These are phyloP conservation scores for Nemania diffusa DNA, from an alignment of 2,329 filamentous ascomycete species.

Conservation along the genomic window DNA sequence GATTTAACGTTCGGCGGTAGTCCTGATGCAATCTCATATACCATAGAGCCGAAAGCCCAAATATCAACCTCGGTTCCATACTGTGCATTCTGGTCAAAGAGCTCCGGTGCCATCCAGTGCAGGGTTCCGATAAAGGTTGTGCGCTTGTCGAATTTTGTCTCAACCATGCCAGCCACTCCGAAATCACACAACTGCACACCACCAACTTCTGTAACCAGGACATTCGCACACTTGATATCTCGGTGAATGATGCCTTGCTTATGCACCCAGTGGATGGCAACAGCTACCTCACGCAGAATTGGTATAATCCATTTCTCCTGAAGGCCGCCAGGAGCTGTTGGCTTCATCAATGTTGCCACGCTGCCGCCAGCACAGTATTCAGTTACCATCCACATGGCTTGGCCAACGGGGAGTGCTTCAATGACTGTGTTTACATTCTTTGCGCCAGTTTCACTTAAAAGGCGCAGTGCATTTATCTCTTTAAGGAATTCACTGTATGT, in stretches of 20 bases:
- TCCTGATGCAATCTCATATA: conserved; percentile 84
- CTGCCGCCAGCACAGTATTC: conserved; percentile 89
- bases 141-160: conserved; percentile 79
- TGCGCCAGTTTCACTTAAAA: conserved; percentile 78
- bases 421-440: conserved; percentile 85
- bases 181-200: conserved; percentile 86
- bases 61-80: conserved; percentile 82
- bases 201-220: conserved; percentile 80
- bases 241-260: conserved; percentile 75
- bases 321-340: conserved; percentile 72
- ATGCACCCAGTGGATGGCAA: conserved; percentile 75
- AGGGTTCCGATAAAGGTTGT: conserved; percentile 85
- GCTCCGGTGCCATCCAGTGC: conserved; percentile 87
- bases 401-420: conserved; percentile 79
- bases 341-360: conserved; percentile 77
- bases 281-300: conserved; percentile 72
- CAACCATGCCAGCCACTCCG: conserved; percentile 81
- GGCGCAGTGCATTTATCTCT: conserved; percentile 74
- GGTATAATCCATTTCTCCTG: conserved; percentile 77
- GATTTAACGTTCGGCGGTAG: conserved; percentile 75
- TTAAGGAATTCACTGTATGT: conserved; percentile 77
- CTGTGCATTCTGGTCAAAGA: conserved; percentile 71
- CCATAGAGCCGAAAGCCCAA: conserved; percentile 85
- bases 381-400: conserved; percentile 87
- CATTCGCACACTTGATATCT: conserved; percentile 81